Percentiles rank a stretch among this genome's conserved stretches.
phyloP scores from a whole-genome alignment of 768 basidiomycete genomes.

The Suillus spraguei region DNA sequence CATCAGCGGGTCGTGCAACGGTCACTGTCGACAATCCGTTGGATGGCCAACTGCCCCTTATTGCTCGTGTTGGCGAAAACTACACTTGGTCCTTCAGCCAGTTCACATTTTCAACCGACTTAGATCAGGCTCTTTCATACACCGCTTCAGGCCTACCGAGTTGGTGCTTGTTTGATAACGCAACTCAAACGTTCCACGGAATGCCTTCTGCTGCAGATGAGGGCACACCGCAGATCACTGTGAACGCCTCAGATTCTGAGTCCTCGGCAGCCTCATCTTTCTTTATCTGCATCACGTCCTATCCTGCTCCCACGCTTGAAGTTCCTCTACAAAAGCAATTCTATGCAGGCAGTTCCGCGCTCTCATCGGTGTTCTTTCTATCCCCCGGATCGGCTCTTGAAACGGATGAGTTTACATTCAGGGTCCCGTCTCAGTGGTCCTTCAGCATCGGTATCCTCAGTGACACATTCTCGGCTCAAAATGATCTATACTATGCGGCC shows the following conservation, averaged over 20 bases:
- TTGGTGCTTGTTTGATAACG: conserved; percentile 79
- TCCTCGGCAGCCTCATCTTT: conserved; percentile 55
- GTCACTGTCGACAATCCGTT: conserved; percentile 61
- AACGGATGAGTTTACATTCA: conserved; percentile 53
- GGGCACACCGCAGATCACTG: conserved; percentile 59
- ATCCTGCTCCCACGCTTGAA: conserved; percentile 54
- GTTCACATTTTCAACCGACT: conserved; percentile 60
- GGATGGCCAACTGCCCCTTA: conserved; percentile 71
- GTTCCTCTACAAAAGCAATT: conserved; percentile 63
- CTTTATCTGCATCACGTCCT: conserved; percentile 57
- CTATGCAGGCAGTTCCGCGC: conserved; percentile 54
- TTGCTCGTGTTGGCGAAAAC: conserved; percentile 66
- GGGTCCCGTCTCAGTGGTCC: conserved; percentile 83
- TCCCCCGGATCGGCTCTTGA: conserved; percentile 60
- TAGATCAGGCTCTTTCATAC: conserved; percentile 49
- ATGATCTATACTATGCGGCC: conserved; percentile 63
- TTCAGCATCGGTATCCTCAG: conserved; percentile 86
- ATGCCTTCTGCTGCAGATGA: conserved; percentile 64
- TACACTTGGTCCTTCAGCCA: conserved; percentile 73
- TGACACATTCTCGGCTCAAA: conserved; percentile 55
- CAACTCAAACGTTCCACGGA: conserved; percentile 64
- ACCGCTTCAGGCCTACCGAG: conserved; percentile 59
- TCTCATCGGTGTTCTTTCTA: conserved; percentile 78
- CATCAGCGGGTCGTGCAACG: conserved; percentile 43
- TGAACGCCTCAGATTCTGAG: conserved; percentile 61